Conservation (phyloP, 345 rosid genomes). For the Lepidium didymum region DNA sequence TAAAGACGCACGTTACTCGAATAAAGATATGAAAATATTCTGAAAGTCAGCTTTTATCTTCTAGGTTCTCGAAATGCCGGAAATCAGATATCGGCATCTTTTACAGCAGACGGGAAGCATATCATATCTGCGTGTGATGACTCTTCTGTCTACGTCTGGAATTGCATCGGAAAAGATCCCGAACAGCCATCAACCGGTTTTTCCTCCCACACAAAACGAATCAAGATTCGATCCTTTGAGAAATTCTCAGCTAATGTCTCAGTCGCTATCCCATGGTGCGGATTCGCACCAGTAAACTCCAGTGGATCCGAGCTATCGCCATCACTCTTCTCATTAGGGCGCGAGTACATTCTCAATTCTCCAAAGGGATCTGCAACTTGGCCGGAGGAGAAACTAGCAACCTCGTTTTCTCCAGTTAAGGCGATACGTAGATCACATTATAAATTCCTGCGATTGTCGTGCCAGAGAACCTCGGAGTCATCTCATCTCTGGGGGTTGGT, state of each 20-base stretch:
- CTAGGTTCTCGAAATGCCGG: slow-evolving; percentile 48
- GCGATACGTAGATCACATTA: slow-evolving; percentile 55
- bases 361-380: slow-evolving; percentile 89
- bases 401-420: slow-evolving; percentile 32
- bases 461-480: slow-evolving; percentile 46
- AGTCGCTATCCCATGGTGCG: slow-evolving; percentile 78
- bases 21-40: not conserved
- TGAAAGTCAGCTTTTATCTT: not conserved
- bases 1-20: not conserved
- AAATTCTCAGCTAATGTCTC: slow-evolving; percentile 70
- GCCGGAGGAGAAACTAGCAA: slow-evolving; percentile 90
- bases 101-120: slow-evolving; percentile 75
- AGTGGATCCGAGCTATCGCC: slow-evolving; percentile 17
- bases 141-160: slow-evolving; percentile 76
- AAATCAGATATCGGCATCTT: slow-evolving; percentile 56
- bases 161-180: slow-evolving; percentile 20
- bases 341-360: slow-evolving; percentile 55
- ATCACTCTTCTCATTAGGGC: slow-evolving; percentile 44
- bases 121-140: slow-evolving; percentile 80
- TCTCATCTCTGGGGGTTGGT: slow-evolving; percentile 91
- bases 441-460: slow-evolving; percentile 59
- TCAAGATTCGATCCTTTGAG: slow-evolving; percentile 57
- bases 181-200: slow-evolving; percentile 17
- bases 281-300: slow-evolving; percentile 28
- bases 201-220: slow-evolving; percentile 27